These are phyloP conservation scores for Melaleuca quinquenervia DNA, from an alignment of 345 rosid species.

Conservation along the genomic window DNA sequence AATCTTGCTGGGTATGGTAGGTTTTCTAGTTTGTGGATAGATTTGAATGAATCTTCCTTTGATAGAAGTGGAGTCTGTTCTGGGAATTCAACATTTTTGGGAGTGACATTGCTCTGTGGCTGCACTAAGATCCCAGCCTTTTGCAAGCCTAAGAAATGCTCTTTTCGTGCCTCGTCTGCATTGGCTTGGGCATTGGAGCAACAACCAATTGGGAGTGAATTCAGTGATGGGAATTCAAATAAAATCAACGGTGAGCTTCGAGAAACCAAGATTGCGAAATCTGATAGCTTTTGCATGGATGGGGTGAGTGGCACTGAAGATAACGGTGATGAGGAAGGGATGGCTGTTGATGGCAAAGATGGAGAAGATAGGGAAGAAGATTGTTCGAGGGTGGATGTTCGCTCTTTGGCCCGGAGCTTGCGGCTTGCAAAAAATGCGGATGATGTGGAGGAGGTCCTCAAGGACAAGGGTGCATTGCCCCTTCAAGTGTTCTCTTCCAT, in stretches of 20 bases:
- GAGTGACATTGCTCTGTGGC: constrained; percentile 9
- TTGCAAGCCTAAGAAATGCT: constrained; percentile 9
- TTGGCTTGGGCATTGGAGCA: constrained; percentile 51
- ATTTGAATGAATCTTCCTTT: constrained; percentile 20
- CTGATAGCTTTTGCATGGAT: not conserved
- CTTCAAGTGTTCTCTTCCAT: constrained; percentile 53
- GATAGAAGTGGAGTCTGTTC: constrained; percentile 2
- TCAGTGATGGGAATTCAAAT: not conserved
- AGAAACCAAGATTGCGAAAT: not conserved
- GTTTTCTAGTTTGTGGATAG: constrained; percentile 13
- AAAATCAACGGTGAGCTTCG: not conserved
- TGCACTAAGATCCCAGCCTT: not conserved
- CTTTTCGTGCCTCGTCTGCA: constrained; percentile 19
- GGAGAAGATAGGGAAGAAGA: constrained; percentile 2
- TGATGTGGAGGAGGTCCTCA: constrained; percentile 65
- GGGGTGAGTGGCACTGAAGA: not conserved
- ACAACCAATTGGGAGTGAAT: constrained; percentile 30
- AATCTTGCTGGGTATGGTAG: constrained; percentile 11
- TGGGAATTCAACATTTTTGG: constrained; percentile 15
- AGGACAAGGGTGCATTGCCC: constrained; percentile 54
- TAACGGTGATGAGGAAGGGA: constrained; percentile 8
- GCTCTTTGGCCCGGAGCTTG: constrained; percentile 39
- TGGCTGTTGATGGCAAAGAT: constrained; percentile 5
- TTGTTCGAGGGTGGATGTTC: constrained; percentile 42
- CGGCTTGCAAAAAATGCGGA: constrained; percentile 52